Percentiles rank a stretch among this genome's conserved stretches.
These are phyloP conservation scores for Trichophyton rubrum DNA, from an alignment of 2,329 filamentous ascomycete species.

Conservation along the genomic window DNA sequence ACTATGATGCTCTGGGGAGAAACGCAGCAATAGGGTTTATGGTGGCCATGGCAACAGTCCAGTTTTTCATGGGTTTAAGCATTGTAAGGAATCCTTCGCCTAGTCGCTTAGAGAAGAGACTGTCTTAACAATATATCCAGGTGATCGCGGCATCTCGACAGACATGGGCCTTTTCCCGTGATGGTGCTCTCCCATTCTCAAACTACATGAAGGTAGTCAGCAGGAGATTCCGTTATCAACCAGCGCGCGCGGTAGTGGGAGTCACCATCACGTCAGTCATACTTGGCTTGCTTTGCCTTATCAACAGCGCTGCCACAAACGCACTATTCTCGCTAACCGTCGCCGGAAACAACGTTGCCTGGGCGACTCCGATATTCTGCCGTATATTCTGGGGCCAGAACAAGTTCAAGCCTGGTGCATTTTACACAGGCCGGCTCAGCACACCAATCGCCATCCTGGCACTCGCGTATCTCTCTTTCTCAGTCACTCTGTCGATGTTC, in stretches of 20 bases:
- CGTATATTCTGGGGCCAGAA: constrained; percentile 46
- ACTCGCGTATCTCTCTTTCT: constrained; percentile 44
- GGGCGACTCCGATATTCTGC: constrained; percentile 47
- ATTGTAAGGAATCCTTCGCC: constrained; percentile 24
- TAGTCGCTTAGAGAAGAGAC: too few species aligned
- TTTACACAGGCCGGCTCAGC: constrained; percentile 46
- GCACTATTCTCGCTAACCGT: constrained; percentile 49
- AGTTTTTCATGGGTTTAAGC: constrained; percentile 50
- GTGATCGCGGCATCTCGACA: constrained; percentile 48
- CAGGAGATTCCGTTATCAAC: constrained; percentile 44
- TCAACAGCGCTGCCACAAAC: constrained; percentile 44
- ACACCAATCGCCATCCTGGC: constrained; percentile 43
- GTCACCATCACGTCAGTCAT: constrained; percentile 40
- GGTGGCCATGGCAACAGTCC: constrained; percentile 46
- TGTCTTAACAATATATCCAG: constrained; percentile 13
- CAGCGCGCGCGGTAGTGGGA: constrained; percentile 45
- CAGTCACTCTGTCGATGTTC: constrained; percentile 48
- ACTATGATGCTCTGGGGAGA: constrained; percentile 49
- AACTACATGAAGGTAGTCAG: constrained; percentile 45
- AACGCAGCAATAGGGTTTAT: constrained; percentile 47
- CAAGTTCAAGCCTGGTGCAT: constrained; percentile 47
- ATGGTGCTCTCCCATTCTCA: constrained; percentile 50
- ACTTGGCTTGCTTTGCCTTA: constrained; percentile 46
- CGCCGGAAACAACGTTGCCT: constrained; percentile 50
- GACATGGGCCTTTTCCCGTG: constrained; percentile 51